Conservation (phyloP, 805 yeast species). For the Tetrapisispora iriomotensis region DNA sequence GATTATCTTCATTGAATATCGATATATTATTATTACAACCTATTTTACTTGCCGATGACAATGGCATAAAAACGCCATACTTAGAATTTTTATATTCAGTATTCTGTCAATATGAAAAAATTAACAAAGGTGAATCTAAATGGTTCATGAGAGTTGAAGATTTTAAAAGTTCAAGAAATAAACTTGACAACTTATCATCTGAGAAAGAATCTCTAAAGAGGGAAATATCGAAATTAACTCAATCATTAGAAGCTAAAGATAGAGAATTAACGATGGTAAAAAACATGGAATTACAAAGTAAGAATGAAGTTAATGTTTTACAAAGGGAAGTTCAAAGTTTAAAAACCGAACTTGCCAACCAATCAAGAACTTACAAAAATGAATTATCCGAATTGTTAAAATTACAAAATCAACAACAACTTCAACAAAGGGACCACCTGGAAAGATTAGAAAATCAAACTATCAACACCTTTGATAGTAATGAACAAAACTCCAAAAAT, state of each 20-base stretch:
- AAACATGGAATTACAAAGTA: conserved; percentile 3
- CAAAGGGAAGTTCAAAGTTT: conserved; percentile 3
- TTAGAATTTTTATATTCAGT: conserved; percentile 78
- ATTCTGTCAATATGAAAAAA: conserved; percentile 50
- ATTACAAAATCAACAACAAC: neutral
- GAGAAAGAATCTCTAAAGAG: conserved; percentile 9
- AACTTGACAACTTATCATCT: conserved; percentile 3
- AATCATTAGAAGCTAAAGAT: conserved; percentile 12
- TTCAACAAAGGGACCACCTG: neutral
- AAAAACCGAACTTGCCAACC: conserved; percentile 1
- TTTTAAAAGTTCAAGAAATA: neutral
- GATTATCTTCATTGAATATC: conserved; percentile 45
- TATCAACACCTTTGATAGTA: neutral
- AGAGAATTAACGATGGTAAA: conserved; percentile 5
- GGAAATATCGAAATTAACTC: conserved; percentile 10
- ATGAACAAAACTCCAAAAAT: neutral
- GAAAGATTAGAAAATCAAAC: conserved; percentile 1
- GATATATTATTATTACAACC: conserved; percentile 80
- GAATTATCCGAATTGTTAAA: conserved; percentile 1
- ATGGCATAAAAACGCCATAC: conserved; percentile 78
- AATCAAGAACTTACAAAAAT: conserved; percentile 1
- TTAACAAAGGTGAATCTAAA: conserved; percentile 35
- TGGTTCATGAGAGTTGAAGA: conserved; percentile 21
- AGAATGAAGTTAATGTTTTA: conserved; percentile 4
- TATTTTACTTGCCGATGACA: conserved; percentile 82